These are phyloP conservation scores for Euphrasia confusa DNA, from an alignment of 257 asterid genomes.

Conservation along the genomic window DNA sequence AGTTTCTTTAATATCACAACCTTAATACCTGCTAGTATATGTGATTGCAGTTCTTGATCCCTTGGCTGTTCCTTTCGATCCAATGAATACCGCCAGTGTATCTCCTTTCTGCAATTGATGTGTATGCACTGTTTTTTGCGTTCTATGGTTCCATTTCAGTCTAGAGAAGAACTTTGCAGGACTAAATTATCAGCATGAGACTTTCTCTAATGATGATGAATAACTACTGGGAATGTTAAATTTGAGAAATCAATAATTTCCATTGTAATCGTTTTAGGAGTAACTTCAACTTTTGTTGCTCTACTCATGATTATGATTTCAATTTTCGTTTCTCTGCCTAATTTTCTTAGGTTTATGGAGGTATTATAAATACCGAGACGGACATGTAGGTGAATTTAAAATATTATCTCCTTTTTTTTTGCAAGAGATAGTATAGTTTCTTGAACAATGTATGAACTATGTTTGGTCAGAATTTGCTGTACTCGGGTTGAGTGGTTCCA, in stretches of 20 bases:
- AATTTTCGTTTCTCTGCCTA: background rate
- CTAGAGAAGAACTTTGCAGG: constrained; percentile 13
- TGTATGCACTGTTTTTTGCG: constrained; percentile 13
- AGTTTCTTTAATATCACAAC: background rate
- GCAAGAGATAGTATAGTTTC: background rate
- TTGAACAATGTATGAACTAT: background rate
- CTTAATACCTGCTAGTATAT: constrained; percentile 11
- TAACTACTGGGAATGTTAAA: background rate
- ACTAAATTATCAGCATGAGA: constrained; percentile 2
- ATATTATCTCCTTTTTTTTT: background rate
- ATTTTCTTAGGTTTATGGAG: background rate
- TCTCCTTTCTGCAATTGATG: background rate
- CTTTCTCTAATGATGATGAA: constrained; percentile 13
- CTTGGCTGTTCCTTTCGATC: constrained; percentile 18
- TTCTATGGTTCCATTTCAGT: constrained; percentile 17
- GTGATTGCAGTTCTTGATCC: constrained; percentile 15
- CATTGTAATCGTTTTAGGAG: constrained; percentile 12
- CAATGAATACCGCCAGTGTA: constrained; percentile 4
- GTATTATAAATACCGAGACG: background rate
- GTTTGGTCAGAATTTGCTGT: too few species aligned
- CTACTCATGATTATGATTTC: constrained; percentile 20
- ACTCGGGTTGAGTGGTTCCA: too few species aligned
- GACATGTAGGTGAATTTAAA: background rate
- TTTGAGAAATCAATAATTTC: constrained; percentile 9
- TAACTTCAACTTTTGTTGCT: background rate